These are phyloP conservation scores for Schizopora paradoxa DNA, from an alignment of 1,284 basidiomycete species.

Conservation along the genomic window DNA sequence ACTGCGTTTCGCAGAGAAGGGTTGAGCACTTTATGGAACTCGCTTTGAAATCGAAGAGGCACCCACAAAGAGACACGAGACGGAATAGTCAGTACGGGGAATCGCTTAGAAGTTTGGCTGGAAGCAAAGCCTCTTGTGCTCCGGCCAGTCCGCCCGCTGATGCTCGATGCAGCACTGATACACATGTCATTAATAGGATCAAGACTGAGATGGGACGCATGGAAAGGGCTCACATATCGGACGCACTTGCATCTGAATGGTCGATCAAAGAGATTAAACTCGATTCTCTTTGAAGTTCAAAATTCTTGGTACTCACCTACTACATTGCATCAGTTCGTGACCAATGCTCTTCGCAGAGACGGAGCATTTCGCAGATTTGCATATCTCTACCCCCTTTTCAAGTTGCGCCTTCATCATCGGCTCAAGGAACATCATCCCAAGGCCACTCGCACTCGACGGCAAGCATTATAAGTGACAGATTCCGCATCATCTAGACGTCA, in stretches of 20 bases:
- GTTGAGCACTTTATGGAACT: too few relatives aligned
- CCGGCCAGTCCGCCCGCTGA: conserved; percentile 33
- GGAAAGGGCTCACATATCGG: conserved; percentile 32
- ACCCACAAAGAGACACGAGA: too few relatives aligned
- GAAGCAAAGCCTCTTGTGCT: conserved; percentile 34
- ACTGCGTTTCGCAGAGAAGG: too few relatives aligned
- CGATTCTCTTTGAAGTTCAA: background rate
- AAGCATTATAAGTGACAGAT: background rate
- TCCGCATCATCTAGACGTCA: background rate
- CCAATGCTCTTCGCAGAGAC: conserved; percentile 20
- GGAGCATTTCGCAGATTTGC: conserved; percentile 26
- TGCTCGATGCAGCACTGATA: conserved; percentile 31
- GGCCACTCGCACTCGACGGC: conserved; percentile 23
- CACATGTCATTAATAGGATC: conserved; percentile 5
- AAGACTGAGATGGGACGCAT: background rate
- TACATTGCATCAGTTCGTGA: conserved; percentile 31
- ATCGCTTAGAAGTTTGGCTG: conserved; percentile 27
- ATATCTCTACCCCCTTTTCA: conserved; percentile 26
- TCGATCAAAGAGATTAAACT: background rate
- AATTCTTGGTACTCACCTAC: conserved; percentile 26
- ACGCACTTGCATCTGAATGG: conserved; percentile 33
- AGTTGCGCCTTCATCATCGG: conserved; percentile 26
- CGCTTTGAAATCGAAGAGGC: too few relatives aligned
- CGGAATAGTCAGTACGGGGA: too few relatives aligned
- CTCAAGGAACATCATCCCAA: conserved; percentile 25